phyloP scores from a whole-genome alignment of 176 grass and related monocot species.

The Areca catechu region DNA sequence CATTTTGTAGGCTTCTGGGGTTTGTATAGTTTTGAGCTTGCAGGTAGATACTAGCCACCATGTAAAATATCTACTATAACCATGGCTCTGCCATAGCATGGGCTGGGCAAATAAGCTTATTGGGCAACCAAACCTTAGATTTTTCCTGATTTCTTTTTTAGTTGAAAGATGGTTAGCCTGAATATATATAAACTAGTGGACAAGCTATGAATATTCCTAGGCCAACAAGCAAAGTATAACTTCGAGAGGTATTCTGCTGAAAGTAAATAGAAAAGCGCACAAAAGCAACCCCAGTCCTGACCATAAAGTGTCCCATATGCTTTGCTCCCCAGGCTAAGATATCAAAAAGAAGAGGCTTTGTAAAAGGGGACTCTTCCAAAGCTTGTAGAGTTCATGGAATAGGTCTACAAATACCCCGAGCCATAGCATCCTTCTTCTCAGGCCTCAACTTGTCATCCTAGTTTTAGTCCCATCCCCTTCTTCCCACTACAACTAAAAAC shows the following conservation, averaged over 20 bases:
- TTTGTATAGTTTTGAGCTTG: too few relatives aligned
- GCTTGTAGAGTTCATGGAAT: slow-evolving; percentile 25
- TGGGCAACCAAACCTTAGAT: too few relatives aligned
- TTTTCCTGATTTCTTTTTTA: too few relatives aligned
- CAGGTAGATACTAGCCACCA: too few relatives aligned
- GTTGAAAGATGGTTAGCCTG: too few relatives aligned
- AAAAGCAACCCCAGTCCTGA: slow-evolving; percentile 8
- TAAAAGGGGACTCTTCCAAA: slow-evolving; percentile 32
- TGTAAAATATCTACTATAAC: too few relatives aligned
- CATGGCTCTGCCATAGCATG: too few relatives aligned
- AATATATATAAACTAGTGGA: neutral
- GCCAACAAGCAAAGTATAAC: slow-evolving; percentile 17
- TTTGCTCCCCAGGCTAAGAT: slow-evolving; percentile 21
- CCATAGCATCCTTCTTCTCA: neutral
- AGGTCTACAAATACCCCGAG: slow-evolving; percentile 40
- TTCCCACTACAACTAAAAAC: neutral
- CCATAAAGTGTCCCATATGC: slow-evolving; percentile 16
- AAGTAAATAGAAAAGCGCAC: neutral
- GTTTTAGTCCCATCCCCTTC: neutral
- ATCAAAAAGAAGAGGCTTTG: slow-evolving; percentile 28
- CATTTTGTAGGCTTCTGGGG: too few relatives aligned
- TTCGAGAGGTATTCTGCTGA: neutral
- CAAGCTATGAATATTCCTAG: slow-evolving; percentile 10
- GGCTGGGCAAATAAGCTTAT: too few relatives aligned
- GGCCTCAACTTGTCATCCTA: neutral